These are phyloP conservation scores for Forsythia viridissima DNA, from an alignment of 257 asterid genomes.

Conservation along the genomic window DNA sequence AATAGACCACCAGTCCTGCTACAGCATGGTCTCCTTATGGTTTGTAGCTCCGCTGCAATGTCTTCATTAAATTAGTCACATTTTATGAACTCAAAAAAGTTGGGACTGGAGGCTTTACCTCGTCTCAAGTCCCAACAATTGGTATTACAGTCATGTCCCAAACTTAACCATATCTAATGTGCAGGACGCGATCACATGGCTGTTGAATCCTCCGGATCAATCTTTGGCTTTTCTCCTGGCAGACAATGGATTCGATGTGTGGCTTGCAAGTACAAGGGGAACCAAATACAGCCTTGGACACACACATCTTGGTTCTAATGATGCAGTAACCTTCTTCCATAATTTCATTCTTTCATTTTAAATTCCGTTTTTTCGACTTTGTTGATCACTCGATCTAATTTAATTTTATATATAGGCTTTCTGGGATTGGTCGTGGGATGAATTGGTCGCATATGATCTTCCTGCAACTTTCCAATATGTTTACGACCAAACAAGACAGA, in stretches of 20 bases:
- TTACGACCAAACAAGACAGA: conserved; percentile 37
- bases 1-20: conserved; percentile 38
- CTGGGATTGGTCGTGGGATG: conserved; percentile 58
- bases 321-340: conserved; percentile 21
- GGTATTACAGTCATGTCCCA: too few species aligned
- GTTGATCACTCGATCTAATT: background rate
- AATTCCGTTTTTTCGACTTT: background rate
- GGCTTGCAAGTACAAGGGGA: conserved; percentile 46
- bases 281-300: conserved; percentile 40
- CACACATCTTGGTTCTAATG: conserved; percentile 30
- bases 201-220: conserved; percentile 35
- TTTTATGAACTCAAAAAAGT: too few species aligned
- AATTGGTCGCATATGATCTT: conserved; percentile 39
- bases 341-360: background rate
- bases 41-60: background rate
- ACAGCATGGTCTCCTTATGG: conserved; percentile 48
- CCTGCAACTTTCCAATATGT: conserved; percentile 37
- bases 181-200: conserved; percentile 47
- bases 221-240: conserved; percentile 41
- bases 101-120: too few species aligned
- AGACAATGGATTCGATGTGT: conserved; percentile 44
- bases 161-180: background rate
- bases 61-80: background rate
- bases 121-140: too few species aligned
- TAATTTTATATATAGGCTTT: conserved; percentile 20